Evolutionary conservation across 257 asterid species (phyloP).

Genomic region (Lycium barbarum): DNA sequence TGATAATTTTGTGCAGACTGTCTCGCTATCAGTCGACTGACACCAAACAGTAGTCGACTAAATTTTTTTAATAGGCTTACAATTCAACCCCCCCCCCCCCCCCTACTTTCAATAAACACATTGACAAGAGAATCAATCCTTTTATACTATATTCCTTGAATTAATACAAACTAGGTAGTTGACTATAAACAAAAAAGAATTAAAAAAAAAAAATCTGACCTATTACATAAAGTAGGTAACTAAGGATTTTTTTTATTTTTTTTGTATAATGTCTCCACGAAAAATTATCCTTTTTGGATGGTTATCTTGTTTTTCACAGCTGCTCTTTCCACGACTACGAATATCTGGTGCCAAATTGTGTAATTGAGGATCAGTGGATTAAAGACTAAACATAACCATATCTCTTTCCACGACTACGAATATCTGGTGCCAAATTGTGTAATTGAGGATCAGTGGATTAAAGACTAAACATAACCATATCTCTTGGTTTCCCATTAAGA

Average conservation of each 20-base stretch:
- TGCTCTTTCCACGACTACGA: background rate
- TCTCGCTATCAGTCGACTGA: too few species aligned
- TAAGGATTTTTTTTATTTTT: too few species aligned
- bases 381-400: too few species aligned
- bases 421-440: too few species aligned
- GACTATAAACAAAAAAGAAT: background rate
- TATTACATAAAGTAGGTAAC: slow-evolving; percentile 41
- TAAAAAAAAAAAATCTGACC: background rate
- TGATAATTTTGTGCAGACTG: too few species aligned
- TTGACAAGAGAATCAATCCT: background rate
- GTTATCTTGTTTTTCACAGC: background rate
- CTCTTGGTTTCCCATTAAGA: slow-evolving; percentile 51
- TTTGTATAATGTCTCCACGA: background rate
- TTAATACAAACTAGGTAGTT: slow-evolving; percentile 9
- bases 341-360: background rate
- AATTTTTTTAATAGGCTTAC: too few species aligned
- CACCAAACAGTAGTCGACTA: too few species aligned
- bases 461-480: slow-evolving; percentile 65
- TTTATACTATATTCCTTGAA: too few species aligned
- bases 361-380: slow-evolving; percentile 50
- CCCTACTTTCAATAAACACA: too few species aligned
- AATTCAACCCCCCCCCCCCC: too few species aligned
- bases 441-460: too few species aligned
- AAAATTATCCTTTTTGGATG: background rate
- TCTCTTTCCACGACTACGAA: too few species aligned